Evolutionary conservation across 805 yeast genomes (phyloP).

Genomic region (Komagataella phaffii): DNA sequence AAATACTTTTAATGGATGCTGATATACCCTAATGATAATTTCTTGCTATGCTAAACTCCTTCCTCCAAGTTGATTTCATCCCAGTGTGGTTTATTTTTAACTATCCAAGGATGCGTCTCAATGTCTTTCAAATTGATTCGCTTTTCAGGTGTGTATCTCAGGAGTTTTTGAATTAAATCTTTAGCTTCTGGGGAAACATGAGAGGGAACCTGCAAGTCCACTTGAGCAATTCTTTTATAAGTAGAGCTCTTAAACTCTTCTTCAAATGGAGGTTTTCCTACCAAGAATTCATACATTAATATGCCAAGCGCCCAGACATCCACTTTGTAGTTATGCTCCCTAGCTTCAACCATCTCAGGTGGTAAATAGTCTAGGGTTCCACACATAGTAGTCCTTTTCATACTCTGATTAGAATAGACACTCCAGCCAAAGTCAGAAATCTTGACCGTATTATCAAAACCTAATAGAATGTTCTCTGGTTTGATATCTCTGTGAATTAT

Average conservation of each 20-base stretch:
- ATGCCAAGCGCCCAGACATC: constrained; percentile 94
- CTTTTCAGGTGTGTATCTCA: constrained; percentile 56
- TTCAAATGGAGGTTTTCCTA: constrained; percentile 89
- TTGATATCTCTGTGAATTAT: constrained; percentile 88
- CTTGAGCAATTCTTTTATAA: constrained; percentile 63
- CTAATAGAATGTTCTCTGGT: constrained; percentile 82
- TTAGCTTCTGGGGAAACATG: constrained; percentile 63
- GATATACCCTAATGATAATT: too few relatives aligned
- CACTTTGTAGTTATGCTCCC: constrained; percentile 63
- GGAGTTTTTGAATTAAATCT: constrained; percentile 50
- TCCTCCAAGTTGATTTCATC: neutral
- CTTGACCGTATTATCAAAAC: constrained; percentile 64
- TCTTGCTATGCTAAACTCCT: neutral
- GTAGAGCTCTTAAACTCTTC: constrained; percentile 69
- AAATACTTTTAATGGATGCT: too few relatives aligned
- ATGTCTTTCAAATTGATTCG: constrained; percentile 53
- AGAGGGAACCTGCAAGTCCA: constrained; percentile 63
- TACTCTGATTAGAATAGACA: constrained; percentile 24
- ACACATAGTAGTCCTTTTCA: constrained; percentile 68
- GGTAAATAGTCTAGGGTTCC: constrained; percentile 93
- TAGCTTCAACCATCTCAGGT: constrained; percentile 87
- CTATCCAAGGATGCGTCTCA: constrained; percentile 74
- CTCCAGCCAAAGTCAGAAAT: constrained; percentile 97
- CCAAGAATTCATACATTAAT: constrained; percentile 70
- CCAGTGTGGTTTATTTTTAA: constrained; percentile 54